Base-by-base conservation (phyloP, 441 rosid genomes). In the Adansonia madagascariensis region DNA sequence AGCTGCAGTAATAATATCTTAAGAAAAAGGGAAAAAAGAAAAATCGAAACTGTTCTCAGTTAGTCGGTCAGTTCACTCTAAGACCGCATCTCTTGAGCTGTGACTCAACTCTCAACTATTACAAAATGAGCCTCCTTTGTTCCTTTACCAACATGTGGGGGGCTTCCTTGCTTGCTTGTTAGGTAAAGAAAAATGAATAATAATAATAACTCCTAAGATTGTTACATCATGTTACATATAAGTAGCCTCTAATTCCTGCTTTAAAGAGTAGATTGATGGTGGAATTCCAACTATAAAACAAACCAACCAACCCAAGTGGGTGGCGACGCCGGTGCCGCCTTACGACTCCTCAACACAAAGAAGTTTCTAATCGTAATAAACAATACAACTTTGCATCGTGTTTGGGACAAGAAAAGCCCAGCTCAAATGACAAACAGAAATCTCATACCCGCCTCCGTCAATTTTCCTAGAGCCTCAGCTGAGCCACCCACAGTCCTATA, bases 401-500 rank as follows among this genome's bases (percentile, higher is more conserved):
- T 35, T 41, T 39, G 17, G 24, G 43, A 8, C n/a, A 49, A 50
- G 24, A 57, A 1, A 57, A 56, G 24, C 50, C 55, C 35, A 5
- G 53, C 44, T 84, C 67, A 94, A 41, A 81, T 86, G 55, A 78
- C 80, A 77, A 92, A 94, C 31, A 94, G 79, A 80, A 92, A 92
- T 75, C 89, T 86, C 92, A 94, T 79, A 77, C 94, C 98, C 12
- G 85, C 90, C 76, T 78, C 97, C 0, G 98, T 96, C 74, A 96
- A 60, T 80, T 92, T 91, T 31, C 92, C 98, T 31, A 96, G 79
- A 50, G 99, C 99, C 69, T 91, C 96, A 4, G 92, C 65, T 10
- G 94, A 89, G 60, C 98, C 99, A 73, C 99, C 98, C 0, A 96
- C 92, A 20, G 98, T 96, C 85, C 99, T 96, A 31, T 31, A 82